Evolutionary conservation across 2,329 filamentous ascomycete species (phyloP), one percentile per base, ranked within the genome.

Genomic region (Aspergillus neoniger): DNA sequence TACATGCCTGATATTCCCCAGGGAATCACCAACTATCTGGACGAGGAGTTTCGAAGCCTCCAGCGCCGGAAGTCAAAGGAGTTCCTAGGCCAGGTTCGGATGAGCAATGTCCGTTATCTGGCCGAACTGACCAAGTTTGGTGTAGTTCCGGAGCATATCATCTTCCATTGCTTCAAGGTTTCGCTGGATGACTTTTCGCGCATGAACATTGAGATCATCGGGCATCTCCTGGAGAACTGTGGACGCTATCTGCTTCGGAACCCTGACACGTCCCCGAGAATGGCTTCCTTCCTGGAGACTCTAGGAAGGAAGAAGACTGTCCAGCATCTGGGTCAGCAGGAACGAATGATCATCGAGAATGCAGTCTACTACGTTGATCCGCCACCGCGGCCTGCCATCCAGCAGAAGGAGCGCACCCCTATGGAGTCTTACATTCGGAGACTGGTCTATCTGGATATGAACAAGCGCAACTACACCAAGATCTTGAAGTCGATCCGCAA

Each of bases 201-300:
- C 63, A 97, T 97, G 91, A 99, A 99, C 72, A 97, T 99, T 65
- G 96, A 99, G 76, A 97, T 99, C 69, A 94, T 99, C 65, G 96
- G 93, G 71, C 96, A 96, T 71, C 82, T 99, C 28, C 83, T 99
- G 21, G 95, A 99, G 75, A 98, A 98, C 65, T 99, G 96, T 72
- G 95, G 95, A 47, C 88, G 95, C 17, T 99, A 97, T 76, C 82
- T 99, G 21, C 84, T 99, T 60, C 91, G 94, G 53, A 98, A 95
- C 67, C 89, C 92, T 0, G 93, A 98, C 63, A 98, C 96, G 0
- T 89, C 91, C 9, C 94, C 94, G 8, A 88, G 95, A 47, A 99
- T 99, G 95, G 82, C 84, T 1, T 94, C 91, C 0, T 99, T 99
- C 74, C 79, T 99, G 23, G 95, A 99, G 76, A 99, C 93, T 0